These are phyloP conservation scores for Cryptococcus neoformans DNA, from an alignment of 1,284 basidiomycete genomes.

Conservation along the genomic window DNA sequence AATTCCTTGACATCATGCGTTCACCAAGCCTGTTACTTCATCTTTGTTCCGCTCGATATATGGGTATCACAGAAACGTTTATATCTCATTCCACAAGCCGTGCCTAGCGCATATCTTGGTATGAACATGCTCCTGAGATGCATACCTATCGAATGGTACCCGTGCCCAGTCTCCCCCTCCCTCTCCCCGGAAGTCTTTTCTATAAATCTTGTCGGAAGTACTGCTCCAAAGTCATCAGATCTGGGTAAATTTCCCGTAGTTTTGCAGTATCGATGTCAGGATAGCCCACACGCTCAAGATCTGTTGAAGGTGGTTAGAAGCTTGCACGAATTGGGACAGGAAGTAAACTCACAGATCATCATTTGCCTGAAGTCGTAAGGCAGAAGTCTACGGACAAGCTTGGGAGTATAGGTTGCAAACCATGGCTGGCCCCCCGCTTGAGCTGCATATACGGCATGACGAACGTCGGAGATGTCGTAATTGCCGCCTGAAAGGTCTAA, in stretches of 20 bases:
- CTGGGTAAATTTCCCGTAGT: constrained; percentile 14
- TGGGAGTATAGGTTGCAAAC: constrained; percentile 13
- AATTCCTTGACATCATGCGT: no score
- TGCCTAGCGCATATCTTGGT: no score
- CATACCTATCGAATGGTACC: no score
- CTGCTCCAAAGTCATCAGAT: constrained; percentile 11
- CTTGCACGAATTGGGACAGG: background rate
- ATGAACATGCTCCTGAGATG: no score
- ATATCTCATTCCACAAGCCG: no score
- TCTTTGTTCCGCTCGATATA: no score
- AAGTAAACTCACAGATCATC: constrained; percentile 16
- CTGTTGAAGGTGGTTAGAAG: constrained; percentile 3
- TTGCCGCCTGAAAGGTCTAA: constrained; percentile 13
- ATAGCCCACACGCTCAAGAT: constrained; percentile 13
- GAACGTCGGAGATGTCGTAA: constrained; percentile 9
- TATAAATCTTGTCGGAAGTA: constrained; percentile 5
- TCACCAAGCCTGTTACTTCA: no score
- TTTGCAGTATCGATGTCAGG: constrained; percentile 4
- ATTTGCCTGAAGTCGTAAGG: constrained; percentile 18
- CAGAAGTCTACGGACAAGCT: constrained; percentile 3
- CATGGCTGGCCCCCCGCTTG: constrained; percentile 13
- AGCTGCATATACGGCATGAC: constrained; percentile 4
- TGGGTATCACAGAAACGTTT: no score
- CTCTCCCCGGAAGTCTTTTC: no score
- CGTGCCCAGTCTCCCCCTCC: no score